Percentiles rank a stretch among this genome's conserved stretches.
These are phyloP conservation scores for Naganishia friedmannii DNA, from an alignment of 768 basidiomycete genomes.

Conservation along the genomic window DNA sequence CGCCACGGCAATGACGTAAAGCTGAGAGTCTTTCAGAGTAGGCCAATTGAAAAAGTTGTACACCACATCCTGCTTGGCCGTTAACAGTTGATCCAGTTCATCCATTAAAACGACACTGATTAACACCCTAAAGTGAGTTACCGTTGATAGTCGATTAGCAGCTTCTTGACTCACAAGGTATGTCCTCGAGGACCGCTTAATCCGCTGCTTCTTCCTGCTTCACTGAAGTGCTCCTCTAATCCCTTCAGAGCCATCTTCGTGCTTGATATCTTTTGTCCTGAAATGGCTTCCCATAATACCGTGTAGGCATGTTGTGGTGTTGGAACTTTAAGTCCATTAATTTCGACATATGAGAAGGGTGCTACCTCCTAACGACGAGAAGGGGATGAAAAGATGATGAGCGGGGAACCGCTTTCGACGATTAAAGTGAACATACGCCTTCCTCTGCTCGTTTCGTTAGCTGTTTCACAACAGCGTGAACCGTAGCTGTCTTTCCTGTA, in stretches of 20 bases:
- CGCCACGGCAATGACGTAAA: constrained; percentile 93
- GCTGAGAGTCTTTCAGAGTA: constrained; percentile 76
- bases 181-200: constrained; percentile 68
- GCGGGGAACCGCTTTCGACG: not conserved
- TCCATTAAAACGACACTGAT: constrained; percentile 93
- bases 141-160: not conserved
- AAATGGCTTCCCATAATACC: constrained; percentile 88
- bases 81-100: constrained; percentile 94
- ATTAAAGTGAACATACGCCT: constrained; percentile 58
- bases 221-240: constrained; percentile 73
- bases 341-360: constrained; percentile 94
- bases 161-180: constrained; percentile 69
- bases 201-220: constrained; percentile 57
- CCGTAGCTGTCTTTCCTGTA: constrained; percentile 86
- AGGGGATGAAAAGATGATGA: not conserved
- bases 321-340: constrained; percentile 89
- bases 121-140: not conserved
- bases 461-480: constrained; percentile 85
- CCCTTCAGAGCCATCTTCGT: constrained; percentile 79
- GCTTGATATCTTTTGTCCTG: constrained; percentile 65
- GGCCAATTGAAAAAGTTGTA: constrained; percentile 99
- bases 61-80: constrained; percentile 93
- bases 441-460: constrained; percentile 82
- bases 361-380: constrained; percentile 68
- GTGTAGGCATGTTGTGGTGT: constrained; percentile 90